Percentiles rank a stretch among this genome's conserved stretches.
Evolutionary conservation across 345 rosid genomes (phyloP).

Genomic region (Rhodomyrtus tomentosa): DNA sequence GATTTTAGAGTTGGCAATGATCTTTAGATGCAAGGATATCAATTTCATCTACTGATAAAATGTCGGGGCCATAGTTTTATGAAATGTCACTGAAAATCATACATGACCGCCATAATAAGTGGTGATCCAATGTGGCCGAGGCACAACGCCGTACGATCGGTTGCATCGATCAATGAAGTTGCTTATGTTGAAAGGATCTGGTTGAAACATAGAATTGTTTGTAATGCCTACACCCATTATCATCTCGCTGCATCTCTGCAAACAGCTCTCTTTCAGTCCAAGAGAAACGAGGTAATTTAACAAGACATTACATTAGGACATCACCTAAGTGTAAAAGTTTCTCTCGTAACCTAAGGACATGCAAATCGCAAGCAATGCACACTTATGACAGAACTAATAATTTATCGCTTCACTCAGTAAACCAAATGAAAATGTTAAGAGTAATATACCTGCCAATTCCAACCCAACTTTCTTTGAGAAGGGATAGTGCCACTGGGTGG

Average conservation of each 20-base stretch:
- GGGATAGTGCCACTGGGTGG: neutral
- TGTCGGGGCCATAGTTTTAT: neutral
- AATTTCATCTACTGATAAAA: neutral
- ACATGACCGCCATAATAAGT: slow-evolving; percentile 45
- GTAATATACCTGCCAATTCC: slow-evolving; percentile 38
- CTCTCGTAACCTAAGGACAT: neutral
- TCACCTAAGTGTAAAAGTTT: neutral
- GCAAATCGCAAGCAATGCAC: neutral
- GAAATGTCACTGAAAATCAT: neutral
- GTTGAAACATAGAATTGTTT: slow-evolving; percentile 26
- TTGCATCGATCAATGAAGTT: slow-evolving; percentile 2
- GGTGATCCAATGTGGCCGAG: slow-evolving; percentile 48
- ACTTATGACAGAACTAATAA: neutral
- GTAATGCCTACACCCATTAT: slow-evolving; percentile 26
- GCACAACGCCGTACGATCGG: slow-evolving; percentile 12
- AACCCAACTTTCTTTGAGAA: slow-evolving; percentile 3
- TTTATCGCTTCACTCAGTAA: neutral
- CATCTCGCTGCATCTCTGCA: slow-evolving; percentile 45
- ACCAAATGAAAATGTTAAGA: neutral
- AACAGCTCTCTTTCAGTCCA: neutral
- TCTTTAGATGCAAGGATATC: neutral
- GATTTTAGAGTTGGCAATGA: neutral
- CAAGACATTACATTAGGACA: neutral
- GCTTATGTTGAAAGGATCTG: slow-evolving; percentile 8
- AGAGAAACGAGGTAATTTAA: neutral